phyloP scores from a whole-genome alignment of 164 flowering plant genomes.

The Nymphaea colorata region DNA sequence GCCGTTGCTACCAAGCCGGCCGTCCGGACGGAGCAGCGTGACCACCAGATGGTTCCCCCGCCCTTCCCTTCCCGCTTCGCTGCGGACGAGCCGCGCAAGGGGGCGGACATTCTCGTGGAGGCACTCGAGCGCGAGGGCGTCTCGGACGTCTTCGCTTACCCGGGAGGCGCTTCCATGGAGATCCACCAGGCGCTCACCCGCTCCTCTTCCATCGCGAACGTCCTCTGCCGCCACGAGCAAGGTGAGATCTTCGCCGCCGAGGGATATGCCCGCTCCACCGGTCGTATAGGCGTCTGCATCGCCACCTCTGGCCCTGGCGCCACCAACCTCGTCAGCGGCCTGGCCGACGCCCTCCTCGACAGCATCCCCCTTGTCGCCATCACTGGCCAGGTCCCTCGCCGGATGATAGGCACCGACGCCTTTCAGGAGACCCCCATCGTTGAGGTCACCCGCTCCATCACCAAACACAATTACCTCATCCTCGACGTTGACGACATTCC shows the following conservation, averaged over 20 bases:
- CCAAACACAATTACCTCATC: slow-evolving; percentile 61
- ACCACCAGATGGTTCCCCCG: slow-evolving; percentile 7
- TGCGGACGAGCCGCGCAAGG: slow-evolving; percentile 45
- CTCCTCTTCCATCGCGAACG: slow-evolving; percentile 30
- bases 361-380: slow-evolving; percentile 53
- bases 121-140: slow-evolving; percentile 61
- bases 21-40: background rate
- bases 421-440: slow-evolving; percentile 66
- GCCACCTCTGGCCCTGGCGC: slow-evolving; percentile 83
- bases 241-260: slow-evolving; percentile 65
- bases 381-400: slow-evolving; percentile 57
- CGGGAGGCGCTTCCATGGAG: slow-evolving; percentile 69
- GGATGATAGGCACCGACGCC: slow-evolving; percentile 71
- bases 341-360: slow-evolving; percentile 60
- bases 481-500: slow-evolving; percentile 57
- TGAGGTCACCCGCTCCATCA: slow-evolving; percentile 57
- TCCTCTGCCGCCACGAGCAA: slow-evolving; percentile 60
- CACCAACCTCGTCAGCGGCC: slow-evolving; percentile 59
- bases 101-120: slow-evolving; percentile 64
- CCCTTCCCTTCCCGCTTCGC: slow-evolving; percentile 2
- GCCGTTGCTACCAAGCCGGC: background rate
- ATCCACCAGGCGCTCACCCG: slow-evolving; percentile 68
- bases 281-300: slow-evolving; percentile 52
- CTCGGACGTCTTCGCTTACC: slow-evolving; percentile 45
- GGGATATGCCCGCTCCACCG: slow-evolving; percentile 58